Evolutionary conservation across 495 filamentous ascomycete genomes (phyloP), one percentile per base, ranked within the genome.

Genomic region (Platismatia glauca): DNA sequence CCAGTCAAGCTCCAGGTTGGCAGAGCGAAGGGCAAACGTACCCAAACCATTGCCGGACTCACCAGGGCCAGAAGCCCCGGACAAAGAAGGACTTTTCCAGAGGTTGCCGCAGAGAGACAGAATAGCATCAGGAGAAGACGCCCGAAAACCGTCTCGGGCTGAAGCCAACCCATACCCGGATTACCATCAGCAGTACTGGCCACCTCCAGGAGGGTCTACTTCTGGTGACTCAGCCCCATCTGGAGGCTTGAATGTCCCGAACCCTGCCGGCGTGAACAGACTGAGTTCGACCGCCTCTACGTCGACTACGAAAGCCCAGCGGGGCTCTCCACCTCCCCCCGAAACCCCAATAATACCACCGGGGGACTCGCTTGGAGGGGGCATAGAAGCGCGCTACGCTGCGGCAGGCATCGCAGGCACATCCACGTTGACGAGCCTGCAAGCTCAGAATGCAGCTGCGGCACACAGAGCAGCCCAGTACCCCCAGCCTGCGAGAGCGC

Each of bases 311-410:
- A 82, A 89, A 61, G 94, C 93, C 37, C 87, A 90, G 71, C 83
- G 94, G 66, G 94, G 94, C 24, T 97, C 93, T 27, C 94, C 94
- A 3, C 92, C 95, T 8, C 94, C 94, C 6, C 94, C 94, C 5
- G 95, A 97, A 71, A 97, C 94, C 0, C 94, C 94, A n/a, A 81
- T 91, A 50, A 82, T 89, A 13, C 87, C 87, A 44, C 87, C 88
- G 4, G 82, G 82, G 24, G 82, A 82, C 60, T 78, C 85, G 35
- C 83, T 87, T 3, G 84, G 84, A 27, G 87, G 87, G 31, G 88
- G 88, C 46, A 95, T 97, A 70, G 89, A 95, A 71, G 89, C 91
- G 33, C 82, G 90, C 44, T 95, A 91, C 79, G 90, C 90, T 4
- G 92, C 90, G 8, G 85, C 89, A 35, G 91, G 90, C 15, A 93